Percentiles rank a stretch among this genome's conserved stretches.
phyloP scores from a whole-genome alignment of 2,329 filamentous ascomycete genomes.

The Trichoderma oligosporum region DNA sequence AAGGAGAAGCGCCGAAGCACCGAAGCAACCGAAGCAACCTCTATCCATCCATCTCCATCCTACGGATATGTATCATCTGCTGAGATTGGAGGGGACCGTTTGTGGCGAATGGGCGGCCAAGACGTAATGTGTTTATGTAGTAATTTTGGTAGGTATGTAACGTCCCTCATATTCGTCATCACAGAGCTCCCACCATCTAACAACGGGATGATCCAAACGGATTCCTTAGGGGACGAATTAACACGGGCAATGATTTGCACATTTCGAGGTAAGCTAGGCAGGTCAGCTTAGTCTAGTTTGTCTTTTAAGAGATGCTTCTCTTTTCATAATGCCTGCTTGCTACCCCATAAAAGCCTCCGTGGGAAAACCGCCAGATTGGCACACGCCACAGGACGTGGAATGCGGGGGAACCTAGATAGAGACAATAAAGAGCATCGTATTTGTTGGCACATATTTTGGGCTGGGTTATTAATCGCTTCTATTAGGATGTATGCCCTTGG shows the following conservation, averaged over 20 bases:
- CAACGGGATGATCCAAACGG: not conserved
- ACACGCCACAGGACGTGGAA: not conserved
- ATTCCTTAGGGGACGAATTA: conserved; percentile 10
- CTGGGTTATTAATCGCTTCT: not conserved
- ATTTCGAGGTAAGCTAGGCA: not conserved
- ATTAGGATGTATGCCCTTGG: too few species aligned
- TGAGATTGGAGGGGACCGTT: conserved; percentile 6
- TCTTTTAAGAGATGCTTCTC: not conserved
- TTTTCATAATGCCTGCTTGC: not conserved
- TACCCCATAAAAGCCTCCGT: not conserved
- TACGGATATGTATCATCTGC: conserved; percentile 11
- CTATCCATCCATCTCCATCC: not conserved
- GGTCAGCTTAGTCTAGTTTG: not conserved
- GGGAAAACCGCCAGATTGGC: not conserved
- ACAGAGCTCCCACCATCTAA: not conserved
- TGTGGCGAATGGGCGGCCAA: conserved; percentile 26
- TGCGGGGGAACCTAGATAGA: not conserved
- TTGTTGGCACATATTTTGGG: not conserved
- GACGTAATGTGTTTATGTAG: conserved; percentile 31
- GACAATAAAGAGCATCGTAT: not conserved
- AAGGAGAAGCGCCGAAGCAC: conserved; percentile 15
- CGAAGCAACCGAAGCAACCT: conserved; percentile 15
- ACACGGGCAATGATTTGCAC: not conserved
- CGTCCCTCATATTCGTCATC: conserved; percentile 13
- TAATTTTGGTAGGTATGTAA: conserved; percentile 5